Evolutionary conservation across 305 asterid species (phyloP).

Genomic region (Solanum aculeatissimum): DNA sequence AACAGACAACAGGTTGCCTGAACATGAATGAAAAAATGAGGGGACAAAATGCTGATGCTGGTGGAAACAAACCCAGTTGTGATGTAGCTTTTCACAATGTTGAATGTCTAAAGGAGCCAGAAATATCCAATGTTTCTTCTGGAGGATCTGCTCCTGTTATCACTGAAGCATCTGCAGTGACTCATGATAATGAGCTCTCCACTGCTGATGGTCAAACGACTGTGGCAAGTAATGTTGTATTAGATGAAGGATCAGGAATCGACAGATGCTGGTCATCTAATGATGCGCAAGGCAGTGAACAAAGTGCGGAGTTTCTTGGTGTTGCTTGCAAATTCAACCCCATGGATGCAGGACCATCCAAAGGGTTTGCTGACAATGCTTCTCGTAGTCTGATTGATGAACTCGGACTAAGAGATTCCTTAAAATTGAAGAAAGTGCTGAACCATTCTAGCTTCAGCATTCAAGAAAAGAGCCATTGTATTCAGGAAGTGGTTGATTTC

Average conservation of each 20-base stretch:
- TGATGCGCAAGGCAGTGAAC: constrained; percentile 33
- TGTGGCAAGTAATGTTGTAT: constrained; percentile 14
- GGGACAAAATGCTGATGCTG: constrained; percentile 15
- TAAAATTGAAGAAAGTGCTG: constrained; percentile 14
- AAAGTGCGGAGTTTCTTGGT: constrained; percentile 21
- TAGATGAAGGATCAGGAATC: constrained; percentile 48
- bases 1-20: constrained; percentile 11
- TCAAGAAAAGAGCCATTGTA: constrained; percentile 18
- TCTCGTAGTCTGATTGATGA: constrained; percentile 38
- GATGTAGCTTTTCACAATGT: constrained; percentile 17
- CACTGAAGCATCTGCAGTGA: constrained; percentile 33
- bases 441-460: constrained; percentile 22
- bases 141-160: constrained; percentile 48
- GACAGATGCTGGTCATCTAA: constrained; percentile 43
- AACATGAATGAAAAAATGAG: constrained; percentile 4
- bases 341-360: constrained; percentile 18
- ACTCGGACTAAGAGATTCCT: constrained; percentile 25
- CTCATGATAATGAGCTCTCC: constrained; percentile 27
- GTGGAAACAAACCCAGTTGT: constrained; percentile 12
- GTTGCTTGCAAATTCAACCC: constrained; percentile 22
- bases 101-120: constrained; percentile 29
- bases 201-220: constrained; percentile 20
- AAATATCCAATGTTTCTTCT: constrained; percentile 35
- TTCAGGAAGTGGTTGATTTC: constrained; percentile 15
- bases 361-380: constrained; percentile 15